Evolutionary conservation across 2,329 filamentous ascomycete genomes (phyloP), one percentile per base, ranked within the genome.

Genomic region (Penicillium italicum): DNA sequence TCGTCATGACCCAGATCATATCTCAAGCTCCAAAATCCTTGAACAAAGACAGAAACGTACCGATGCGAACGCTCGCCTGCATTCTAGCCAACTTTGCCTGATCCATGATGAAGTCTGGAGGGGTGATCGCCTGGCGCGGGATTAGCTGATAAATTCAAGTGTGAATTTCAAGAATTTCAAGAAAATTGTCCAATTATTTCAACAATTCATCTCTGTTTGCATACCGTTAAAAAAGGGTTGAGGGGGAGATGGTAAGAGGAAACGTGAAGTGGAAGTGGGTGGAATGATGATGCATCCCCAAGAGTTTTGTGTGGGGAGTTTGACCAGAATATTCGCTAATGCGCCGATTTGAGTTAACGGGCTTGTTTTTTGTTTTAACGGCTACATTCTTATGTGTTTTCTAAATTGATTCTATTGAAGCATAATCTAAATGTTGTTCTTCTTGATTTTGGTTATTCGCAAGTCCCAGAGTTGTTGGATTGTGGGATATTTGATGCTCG

Each of bases 31-130:
- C 34, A 38, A 48, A 22, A 26, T 37, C 2, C 22, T 36, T 42
- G 20, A 47, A 54, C 37, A 22, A 52, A 50, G 58, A 55, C 20
- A 56, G 20, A 54, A 55, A 85, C 87, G 70, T 85, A 90, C 88
- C 88, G 79, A 87, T 90, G 75, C 84, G 82, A 73, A 83, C 82
- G 69, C 81, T 82, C 77, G 81, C 79, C 77, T 86, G 83, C 81
- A 86, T 82, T 74, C 77, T 83, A 74, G 82, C 82, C 72, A 86
- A 76, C 80, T 86, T 86, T 75, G 83, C 83, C 71, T 81, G 78
- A 82, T 86, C 83, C 84, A 86, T 85, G 68, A 69, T 80, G 74
- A 74, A 71, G 67, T 71, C 53, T 52, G 61, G 61, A 55, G 60
- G 61, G 54, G 60, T 49, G 53, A 53, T 63, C 51, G 57, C 50